A percentile compares a stretch with the other conserved stretches of the same genome.
Conservation (phyloP, 257 asterid species). For the Solanum medicagineum region DNA sequence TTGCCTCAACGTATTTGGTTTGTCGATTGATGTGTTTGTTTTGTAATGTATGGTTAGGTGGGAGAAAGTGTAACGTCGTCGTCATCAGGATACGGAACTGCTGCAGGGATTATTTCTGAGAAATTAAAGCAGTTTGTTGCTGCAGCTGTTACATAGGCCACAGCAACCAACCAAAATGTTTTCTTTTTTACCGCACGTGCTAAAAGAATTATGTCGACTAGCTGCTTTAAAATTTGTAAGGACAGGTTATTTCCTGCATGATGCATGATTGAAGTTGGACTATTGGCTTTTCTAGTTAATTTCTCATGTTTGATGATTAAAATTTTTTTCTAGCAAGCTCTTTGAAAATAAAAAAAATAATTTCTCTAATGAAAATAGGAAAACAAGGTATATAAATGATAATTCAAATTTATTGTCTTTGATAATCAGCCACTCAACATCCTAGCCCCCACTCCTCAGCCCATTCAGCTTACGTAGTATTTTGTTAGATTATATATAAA, state of each 20-base stretch:
- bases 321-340: too few relatives aligned
- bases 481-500: too few relatives aligned
- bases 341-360: too few relatives aligned
- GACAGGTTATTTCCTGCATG: not conserved
- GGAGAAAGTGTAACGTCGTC: not conserved
- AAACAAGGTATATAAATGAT: rapidly evolving
- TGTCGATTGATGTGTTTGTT: not conserved
- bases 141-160: not conserved
- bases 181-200: not conserved
- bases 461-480: too few relatives aligned
- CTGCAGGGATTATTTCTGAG: not conserved
- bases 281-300: not conserved
- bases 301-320: too few relatives aligned
- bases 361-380: not conserved
- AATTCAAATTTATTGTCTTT: not conserved
- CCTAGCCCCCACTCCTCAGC: not conserved
- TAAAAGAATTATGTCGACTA: not conserved
- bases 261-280: not conserved
- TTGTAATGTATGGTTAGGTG: not conserved
- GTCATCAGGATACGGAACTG: not conserved
- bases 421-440: not conserved
- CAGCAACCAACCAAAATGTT: not conserved
- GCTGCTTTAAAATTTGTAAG: not conserved
- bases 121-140: not conserved
- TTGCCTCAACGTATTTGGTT: not conserved